Conservation (phyloP, 768 basidiomycete genomes). For the Lactarius vividus region DNA sequence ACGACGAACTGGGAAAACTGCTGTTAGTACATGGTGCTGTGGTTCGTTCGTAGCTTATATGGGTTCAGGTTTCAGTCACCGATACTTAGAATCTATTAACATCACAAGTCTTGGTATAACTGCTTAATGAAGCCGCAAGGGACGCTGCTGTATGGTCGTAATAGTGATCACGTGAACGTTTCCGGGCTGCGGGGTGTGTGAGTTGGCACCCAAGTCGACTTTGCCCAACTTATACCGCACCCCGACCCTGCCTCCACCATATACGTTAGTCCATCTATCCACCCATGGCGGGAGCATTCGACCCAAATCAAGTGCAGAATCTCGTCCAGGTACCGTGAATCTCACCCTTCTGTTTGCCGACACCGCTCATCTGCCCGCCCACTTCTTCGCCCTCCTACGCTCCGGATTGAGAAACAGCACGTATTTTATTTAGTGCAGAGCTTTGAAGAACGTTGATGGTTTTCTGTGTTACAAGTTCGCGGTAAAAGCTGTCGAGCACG, state of each 20-base stretch:
- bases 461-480: conserved; percentile 59
- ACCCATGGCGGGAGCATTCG: conserved; percentile 49
- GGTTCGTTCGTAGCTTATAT: too few relatives aligned
- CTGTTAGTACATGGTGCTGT: too few relatives aligned
- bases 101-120: too few relatives aligned
- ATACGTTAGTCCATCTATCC: too few relatives aligned
- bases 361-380: not conserved
- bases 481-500: conserved; percentile 94
- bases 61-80: too few relatives aligned
- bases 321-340: conserved; percentile 63
- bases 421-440: conserved; percentile 32
- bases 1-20: too few relatives aligned
- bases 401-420: conserved; percentile 94
- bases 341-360: not conserved
- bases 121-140: too few relatives aligned
- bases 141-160: too few relatives aligned
- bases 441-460: conserved; percentile 15
- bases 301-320: conserved; percentile 89
- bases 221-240: too few relatives aligned
- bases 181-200: too few relatives aligned
- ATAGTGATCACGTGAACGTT: not conserved
- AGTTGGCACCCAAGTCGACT: not conserved
- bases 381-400: not conserved
- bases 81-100: too few relatives aligned
- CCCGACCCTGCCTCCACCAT: not conserved